Conservation (phyloP, 176 grass and related monocot genomes). For the Thalia dealbata region DNA sequence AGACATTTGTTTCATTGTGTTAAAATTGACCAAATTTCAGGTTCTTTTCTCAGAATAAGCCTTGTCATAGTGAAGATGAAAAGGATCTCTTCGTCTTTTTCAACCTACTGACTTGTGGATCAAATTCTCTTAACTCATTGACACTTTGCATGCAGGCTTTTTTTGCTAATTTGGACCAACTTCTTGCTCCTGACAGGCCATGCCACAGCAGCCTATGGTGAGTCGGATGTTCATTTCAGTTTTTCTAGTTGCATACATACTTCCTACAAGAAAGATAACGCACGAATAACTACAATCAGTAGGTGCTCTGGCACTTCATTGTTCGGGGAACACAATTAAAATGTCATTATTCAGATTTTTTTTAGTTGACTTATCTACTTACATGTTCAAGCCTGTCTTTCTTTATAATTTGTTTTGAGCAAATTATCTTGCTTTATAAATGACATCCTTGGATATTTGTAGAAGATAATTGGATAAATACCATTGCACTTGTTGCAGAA, state of each 20-base stretch:
- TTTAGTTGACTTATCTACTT: neutral
- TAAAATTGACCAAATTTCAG: neutral
- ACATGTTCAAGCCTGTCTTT: neutral
- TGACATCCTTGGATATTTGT: neutral
- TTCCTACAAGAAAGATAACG: neutral
- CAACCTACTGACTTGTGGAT: neutral
- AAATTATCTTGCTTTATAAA: neutral
- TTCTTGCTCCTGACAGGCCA: constrained; percentile 81
- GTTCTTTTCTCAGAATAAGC: neutral
- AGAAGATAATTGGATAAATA: neutral
- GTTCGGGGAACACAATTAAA: neutral
- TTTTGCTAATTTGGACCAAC: constrained; percentile 74
- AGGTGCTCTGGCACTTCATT: neutral
- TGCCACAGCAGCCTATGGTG: constrained; percentile 83
- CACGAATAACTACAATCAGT: neutral
- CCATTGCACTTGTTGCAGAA: neutral
- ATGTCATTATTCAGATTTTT: neutral
- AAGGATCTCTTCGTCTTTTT: too few species aligned
- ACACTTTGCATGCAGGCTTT: constrained; percentile 40
- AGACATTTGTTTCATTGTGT: neutral
- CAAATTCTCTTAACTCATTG: neutral
- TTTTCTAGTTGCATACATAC: neutral
- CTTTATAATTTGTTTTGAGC: too few species aligned
- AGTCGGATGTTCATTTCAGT: constrained; percentile 13
- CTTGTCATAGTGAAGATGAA: neutral